phyloP scores from a whole-genome alignment of 768 basidiomycete genomes.

The Symmetrospora coprosmae region DNA sequence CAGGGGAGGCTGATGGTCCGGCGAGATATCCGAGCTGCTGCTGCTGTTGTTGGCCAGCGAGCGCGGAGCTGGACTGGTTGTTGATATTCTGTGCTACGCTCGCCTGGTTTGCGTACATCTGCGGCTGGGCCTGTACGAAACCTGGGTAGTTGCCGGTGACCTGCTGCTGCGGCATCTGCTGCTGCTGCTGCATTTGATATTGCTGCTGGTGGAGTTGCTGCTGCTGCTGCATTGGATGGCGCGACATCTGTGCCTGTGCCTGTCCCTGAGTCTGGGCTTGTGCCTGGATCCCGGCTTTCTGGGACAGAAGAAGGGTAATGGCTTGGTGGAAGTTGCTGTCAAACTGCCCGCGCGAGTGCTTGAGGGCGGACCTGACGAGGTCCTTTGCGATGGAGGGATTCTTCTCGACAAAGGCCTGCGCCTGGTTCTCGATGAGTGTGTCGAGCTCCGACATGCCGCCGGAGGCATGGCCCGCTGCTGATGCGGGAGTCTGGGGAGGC shows the following conservation, averaged over 20 bases:
- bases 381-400: neutral
- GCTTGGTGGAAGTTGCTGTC: constrained; percentile 9
- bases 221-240: neutral
- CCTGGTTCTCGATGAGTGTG: neutral
- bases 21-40: neutral
- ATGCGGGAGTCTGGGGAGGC: neutral
- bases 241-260: too few relatives aligned
- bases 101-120: neutral
- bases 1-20: too few relatives aligned
- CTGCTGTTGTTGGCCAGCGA: neutral
- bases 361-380: neutral
- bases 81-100: neutral
- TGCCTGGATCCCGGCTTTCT: too few relatives aligned
- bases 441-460: neutral
- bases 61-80: neutral
- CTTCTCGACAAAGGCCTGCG: constrained; percentile 1
- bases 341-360: constrained; percentile 9
- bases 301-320: neutral
- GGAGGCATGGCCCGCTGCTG: neutral
- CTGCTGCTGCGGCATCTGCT: neutral
- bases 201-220: neutral
- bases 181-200: constrained; percentile 8
- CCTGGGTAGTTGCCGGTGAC: neutral
- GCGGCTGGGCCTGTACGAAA: too few relatives aligned
- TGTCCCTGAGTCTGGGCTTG: too few relatives aligned